Base-by-base conservation (phyloP, 2,329 filamentous ascomycete genomes). In the Drechslera avenae region DNA sequence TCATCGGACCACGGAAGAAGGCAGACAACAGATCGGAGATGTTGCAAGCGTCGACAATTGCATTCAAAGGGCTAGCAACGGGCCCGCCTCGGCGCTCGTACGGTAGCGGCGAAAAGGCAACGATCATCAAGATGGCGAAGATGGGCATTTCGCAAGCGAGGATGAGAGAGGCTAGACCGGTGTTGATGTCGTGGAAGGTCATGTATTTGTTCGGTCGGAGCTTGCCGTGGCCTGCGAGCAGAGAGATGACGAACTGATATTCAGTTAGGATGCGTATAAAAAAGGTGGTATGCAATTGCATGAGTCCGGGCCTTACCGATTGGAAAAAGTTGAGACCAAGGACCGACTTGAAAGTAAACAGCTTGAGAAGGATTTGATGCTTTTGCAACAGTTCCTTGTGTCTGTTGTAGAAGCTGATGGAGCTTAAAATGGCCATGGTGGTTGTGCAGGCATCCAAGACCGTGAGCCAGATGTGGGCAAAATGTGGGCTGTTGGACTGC, bases 61-160 rank as follows among this genome's bases (percentile, higher is more conserved):
- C 68, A 5, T 46, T 59, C 1, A 64, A 2, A 0, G 60, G 59
- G 0, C 64, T 64, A 1, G 60, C 58, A 10, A 55, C 61, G 3
- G 59, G 54, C 5, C 42, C 41, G 6, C 48, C 43, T 9, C 31
- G 42, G 13, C 53, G 46, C 23, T 56, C 63, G 39, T 69, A 69
- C 1, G 57, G 58, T 21, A 55, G 57, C 4, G 63, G 63, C 0
- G 63, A 55, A 33, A 68, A 72, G 0, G 67, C 65, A 30, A 65
- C 52, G 30, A 64, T 14, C 16, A 72, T 50, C 3, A 70, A 50
- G 32, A 65, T 19, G 3, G 64, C 61, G 50, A 72, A 72, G 23
- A 69, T 23, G 3, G 68, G 69, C 67, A 71, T 69, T 57, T 72
- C 68, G 52, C 62, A 62, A 13, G 62, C 59, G 26, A 70, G 60